Conservation (phyloP, 2,329 filamentous ascomycete genomes). For the Periconia macrospinosa region DNA sequence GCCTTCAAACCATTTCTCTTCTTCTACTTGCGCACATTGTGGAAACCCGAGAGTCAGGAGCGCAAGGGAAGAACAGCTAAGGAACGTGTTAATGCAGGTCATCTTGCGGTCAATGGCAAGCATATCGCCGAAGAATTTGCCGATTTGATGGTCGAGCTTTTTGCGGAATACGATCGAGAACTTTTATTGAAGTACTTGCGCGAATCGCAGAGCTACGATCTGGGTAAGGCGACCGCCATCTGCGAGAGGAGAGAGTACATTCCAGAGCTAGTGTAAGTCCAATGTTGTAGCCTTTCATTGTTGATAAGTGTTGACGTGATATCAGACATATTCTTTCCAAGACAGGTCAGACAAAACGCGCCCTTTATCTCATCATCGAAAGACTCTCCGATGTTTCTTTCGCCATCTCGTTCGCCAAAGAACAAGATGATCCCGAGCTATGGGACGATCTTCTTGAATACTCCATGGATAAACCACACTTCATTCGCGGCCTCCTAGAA, state of each 20-base stretch:
- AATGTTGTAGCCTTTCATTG: background rate
- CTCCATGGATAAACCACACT: conserved; percentile 95
- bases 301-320: conserved; percentile 16
- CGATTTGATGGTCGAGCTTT: conserved; percentile 82
- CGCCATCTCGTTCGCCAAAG: conserved; percentile 92
- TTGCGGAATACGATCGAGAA: conserved; percentile 78
- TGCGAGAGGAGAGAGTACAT: conserved; percentile 83
- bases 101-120: conserved; percentile 60
- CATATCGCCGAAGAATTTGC: conserved; percentile 82
- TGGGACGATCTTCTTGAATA: conserved; percentile 96
- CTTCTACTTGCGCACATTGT: conserved; percentile 87
- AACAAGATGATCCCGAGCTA: conserved; percentile 86
- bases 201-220: conserved; percentile 82
- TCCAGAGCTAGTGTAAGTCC: conserved; percentile 74
- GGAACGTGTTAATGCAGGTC: conserved; percentile 42
- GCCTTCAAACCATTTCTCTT: conserved; percentile 74
- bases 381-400: conserved; percentile 88
- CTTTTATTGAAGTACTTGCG: conserved; percentile 87
- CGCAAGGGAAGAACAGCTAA: conserved; percentile 38
- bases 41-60: conserved; percentile 70
- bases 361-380: conserved; percentile 90
- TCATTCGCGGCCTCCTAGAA: conserved; percentile 88
- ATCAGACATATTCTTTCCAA: conserved; percentile 80
- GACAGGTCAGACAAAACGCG: conserved; percentile 89
- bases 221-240: conserved; percentile 74